phyloP scores from a whole-genome alignment of 192 early-diverging fungal genomes.

The Coemansia sp. region DNA sequence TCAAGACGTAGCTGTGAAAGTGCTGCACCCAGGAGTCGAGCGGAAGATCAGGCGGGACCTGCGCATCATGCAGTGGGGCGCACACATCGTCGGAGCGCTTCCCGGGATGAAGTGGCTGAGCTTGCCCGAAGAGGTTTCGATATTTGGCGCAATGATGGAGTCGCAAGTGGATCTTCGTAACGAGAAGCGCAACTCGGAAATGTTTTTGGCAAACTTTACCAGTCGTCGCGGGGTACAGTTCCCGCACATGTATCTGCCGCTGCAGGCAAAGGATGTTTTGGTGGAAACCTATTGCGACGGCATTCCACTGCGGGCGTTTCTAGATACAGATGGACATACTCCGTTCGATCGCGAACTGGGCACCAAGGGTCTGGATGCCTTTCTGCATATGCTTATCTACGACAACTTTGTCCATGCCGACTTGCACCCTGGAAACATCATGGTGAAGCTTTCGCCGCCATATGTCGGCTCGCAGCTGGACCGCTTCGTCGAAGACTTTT shows the following conservation, averaged over 20 bases:
- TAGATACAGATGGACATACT: slow-evolving; percentile 61
- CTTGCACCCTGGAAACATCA: slow-evolving; percentile 92
- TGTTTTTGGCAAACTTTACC: slow-evolving; percentile 63
- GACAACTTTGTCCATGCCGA: slow-evolving; percentile 96
- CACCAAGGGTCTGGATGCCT: slow-evolving; percentile 77
- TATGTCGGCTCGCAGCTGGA: slow-evolving; percentile 57
- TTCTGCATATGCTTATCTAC: slow-evolving; percentile 87
- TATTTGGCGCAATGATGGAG: slow-evolving; percentile 91
- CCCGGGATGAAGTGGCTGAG: slow-evolving; percentile 85
- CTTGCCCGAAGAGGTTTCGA: slow-evolving; percentile 82
- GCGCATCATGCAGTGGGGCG: slow-evolving; percentile 74
- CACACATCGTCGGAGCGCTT: slow-evolving; percentile 62
- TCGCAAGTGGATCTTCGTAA: slow-evolving; percentile 81
- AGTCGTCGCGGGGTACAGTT: slow-evolving; percentile 61
- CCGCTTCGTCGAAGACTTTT: slow-evolving; percentile 51
- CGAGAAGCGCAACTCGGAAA: slow-evolving; percentile 73
- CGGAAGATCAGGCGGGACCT: slow-evolving; percentile 75
- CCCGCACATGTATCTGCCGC: slow-evolving; percentile 56
- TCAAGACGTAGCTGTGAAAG: slow-evolving; percentile 78
- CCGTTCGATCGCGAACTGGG: slow-evolving; percentile 76
- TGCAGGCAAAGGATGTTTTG: slow-evolving; percentile 63
- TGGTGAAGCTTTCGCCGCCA: slow-evolving; percentile 76
- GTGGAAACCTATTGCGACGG: slow-evolving; percentile 84
- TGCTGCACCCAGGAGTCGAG: slow-evolving; percentile 82
- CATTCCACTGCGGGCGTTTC: slow-evolving; percentile 72